Percentiles rank a stretch among this genome's conserved stretches.
These are phyloP conservation scores for Penicillium freii DNA, from an alignment of 2,329 filamentous ascomycete genomes.

Conservation along the genomic window DNA sequence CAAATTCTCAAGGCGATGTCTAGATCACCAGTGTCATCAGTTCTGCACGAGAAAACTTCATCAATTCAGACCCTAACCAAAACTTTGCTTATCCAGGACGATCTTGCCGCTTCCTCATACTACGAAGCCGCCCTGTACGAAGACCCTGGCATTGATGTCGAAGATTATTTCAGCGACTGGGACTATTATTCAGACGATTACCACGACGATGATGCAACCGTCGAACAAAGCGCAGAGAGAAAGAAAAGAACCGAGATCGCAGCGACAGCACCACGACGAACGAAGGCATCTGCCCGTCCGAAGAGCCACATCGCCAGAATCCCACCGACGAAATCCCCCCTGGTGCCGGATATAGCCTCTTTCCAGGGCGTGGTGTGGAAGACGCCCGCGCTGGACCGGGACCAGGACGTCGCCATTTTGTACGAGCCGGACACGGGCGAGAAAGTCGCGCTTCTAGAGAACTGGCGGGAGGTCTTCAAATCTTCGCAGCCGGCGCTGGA, in stretches of 20 bases:
- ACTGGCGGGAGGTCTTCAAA: constrained; percentile 48
- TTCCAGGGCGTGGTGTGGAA: constrained; percentile 46
- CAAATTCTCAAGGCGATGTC: too few relatives aligned
- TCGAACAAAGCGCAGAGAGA: constrained; percentile 23
- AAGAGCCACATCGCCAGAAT: not conserved
- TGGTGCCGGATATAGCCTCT: constrained; percentile 24
- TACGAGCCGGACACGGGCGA: constrained; percentile 43
- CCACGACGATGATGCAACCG: constrained; percentile 44
- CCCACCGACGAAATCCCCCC: constrained; percentile 8
- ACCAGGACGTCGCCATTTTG: constrained; percentile 24
- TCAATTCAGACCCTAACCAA: constrained; percentile 5
- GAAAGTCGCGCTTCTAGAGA: constrained; percentile 45
- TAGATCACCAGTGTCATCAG: not conserved
- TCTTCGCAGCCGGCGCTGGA: constrained; percentile 33
- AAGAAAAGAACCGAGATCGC: constrained; percentile 10
- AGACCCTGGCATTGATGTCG: constrained; percentile 39
- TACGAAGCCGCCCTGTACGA: constrained; percentile 43
- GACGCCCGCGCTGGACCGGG: constrained; percentile 25
- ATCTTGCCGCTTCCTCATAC: constrained; percentile 43
- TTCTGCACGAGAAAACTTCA: not conserved
- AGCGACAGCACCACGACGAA: constrained; percentile 18
- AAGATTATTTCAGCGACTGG: constrained; percentile 47
- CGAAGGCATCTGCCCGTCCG: constrained; percentile 11
- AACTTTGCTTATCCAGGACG: constrained; percentile 33
- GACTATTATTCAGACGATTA: constrained; percentile 48